Conservation (phyloP, 441 rosid species). For the Populus hybrid region DNA sequence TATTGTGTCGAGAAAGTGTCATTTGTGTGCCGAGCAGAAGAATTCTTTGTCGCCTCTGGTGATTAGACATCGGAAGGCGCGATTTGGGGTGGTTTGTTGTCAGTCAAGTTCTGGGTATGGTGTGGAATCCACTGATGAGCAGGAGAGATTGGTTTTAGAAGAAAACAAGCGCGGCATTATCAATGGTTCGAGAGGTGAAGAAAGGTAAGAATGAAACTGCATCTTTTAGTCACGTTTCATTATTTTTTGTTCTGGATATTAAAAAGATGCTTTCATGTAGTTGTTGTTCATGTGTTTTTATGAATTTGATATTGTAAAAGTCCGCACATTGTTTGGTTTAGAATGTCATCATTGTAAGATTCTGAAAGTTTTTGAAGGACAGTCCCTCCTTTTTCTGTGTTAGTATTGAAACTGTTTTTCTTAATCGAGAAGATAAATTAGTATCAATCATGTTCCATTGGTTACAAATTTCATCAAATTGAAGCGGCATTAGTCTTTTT, state of each 20-base stretch:
- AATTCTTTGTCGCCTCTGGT: constrained; percentile 29
- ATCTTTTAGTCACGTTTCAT: constrained; percentile 12
- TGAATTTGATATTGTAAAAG: background rate
- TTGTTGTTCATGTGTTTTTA: background rate
- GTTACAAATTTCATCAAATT: too few species aligned
- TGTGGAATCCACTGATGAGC: constrained; percentile 35
- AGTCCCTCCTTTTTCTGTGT: too few species aligned
- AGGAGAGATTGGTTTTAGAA: constrained; percentile 29
- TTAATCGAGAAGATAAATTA: background rate
- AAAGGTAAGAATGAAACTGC: constrained; percentile 43
- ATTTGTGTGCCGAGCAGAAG: constrained; percentile 25
- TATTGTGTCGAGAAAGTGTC: constrained; percentile 16
- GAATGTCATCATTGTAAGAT: background rate
- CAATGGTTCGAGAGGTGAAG: constrained; percentile 25
- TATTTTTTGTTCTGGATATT: background rate
- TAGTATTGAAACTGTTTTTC: background rate
- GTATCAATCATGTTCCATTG: too few species aligned
- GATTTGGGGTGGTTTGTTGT: constrained; percentile 25
- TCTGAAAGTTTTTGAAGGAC: background rate
- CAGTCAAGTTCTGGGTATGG: constrained; percentile 45
- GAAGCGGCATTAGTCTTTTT: background rate
- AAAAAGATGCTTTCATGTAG: background rate
- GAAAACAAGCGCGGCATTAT: constrained; percentile 34
- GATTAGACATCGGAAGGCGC: constrained; percentile 30
- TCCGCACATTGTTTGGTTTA: background rate